Evolutionary conservation across 1,284 basidiomycete genomes (phyloP), one percentile per base, ranked within the genome.

Genomic region (Leccinum pallidistipes): DNA sequence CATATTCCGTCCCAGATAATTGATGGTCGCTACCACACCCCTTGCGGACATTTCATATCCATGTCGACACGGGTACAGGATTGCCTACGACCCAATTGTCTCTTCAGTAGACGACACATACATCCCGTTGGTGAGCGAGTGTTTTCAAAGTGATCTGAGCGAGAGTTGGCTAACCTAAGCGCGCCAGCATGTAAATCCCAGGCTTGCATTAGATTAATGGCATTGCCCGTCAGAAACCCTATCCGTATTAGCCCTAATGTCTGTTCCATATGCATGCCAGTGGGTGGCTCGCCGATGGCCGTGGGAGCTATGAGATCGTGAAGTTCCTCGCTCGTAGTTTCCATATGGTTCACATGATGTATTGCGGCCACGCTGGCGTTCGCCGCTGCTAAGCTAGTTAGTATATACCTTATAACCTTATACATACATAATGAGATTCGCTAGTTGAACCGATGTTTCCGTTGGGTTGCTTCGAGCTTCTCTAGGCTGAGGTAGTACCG

Each of bases 31-130:
- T 90, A 82, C 76, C 83, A 91, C 77, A 84, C 84, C 14, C 73
- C 76, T 58, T 92, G 90, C 74, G 81, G 84, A n/a, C 90, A 92
- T 74, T 92, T 92, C 74, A 78, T 85, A 62, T 82, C 86, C 56
- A 88, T 92, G 84, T 83, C 86, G 47, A 90, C 90, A 24, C 82
- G 81, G 59, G 75, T 82, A 54, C 82, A 88, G 69, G 90, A 92
- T 71, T 92, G 90, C 68, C 72, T 85, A 56, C 78, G 78, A 59
- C 69, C 77, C 5, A 82, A 84, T 68, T 92, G 90, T 72, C 73
- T 90, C 62, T 92, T 92, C 75, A 92, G 91, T 71, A 74, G 77
- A 71, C 79, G 86, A 62, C 89, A 91, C 65, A 69, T 73, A 16
- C 86, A 90, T 71, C 78, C 79, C 54, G 70, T 77, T 58, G 83